phyloP scores from a whole-genome alignment of 306 rosid genomes.

The Vigna trinervia region DNA sequence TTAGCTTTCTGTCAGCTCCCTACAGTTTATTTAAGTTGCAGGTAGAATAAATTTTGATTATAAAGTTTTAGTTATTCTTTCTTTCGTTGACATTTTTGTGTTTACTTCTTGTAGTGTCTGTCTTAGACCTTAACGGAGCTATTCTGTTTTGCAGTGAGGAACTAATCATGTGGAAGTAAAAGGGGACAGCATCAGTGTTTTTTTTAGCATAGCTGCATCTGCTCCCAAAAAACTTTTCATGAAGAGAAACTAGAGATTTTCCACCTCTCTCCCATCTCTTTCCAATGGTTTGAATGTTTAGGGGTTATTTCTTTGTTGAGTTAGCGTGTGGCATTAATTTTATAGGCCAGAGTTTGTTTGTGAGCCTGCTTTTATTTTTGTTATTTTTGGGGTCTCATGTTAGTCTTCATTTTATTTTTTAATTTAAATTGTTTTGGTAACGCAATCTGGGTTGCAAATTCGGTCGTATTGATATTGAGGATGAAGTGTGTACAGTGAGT shows the following conservation, averaged over 20 bases:
- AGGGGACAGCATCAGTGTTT: slow-evolving; percentile 89
- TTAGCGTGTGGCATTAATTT: slow-evolving; percentile 65
- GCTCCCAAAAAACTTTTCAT: slow-evolving; percentile 73
- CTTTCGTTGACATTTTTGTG: slow-evolving; percentile 10
- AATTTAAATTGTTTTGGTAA: slow-evolving; percentile 56
- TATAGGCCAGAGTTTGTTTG: slow-evolving; percentile 66
- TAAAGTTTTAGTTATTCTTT: slow-evolving; percentile 36
- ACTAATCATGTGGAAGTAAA: slow-evolving; percentile 52
- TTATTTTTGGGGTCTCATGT: slow-evolving; percentile 35
- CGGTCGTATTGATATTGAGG: slow-evolving; percentile 69
- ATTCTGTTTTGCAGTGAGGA: slow-evolving; percentile 54
- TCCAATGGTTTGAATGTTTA: slow-evolving; percentile 58
- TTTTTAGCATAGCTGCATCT: slow-evolving; percentile 79
- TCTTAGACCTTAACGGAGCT: slow-evolving; percentile 35
- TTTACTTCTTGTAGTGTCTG: slow-evolving; percentile 32
- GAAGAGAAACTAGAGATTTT: slow-evolving; percentile 47
- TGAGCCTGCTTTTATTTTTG: slow-evolving; percentile 57
- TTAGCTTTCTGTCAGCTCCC: slow-evolving; percentile 53
- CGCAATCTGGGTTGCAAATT: slow-evolving; percentile 68
- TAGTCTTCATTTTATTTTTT: slow-evolving; percentile 43
- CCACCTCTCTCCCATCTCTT: slow-evolving; percentile 39
- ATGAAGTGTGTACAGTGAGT: slow-evolving; percentile 83
- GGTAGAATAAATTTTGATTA: slow-evolving; percentile 55
- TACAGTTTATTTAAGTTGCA: slow-evolving; percentile 56
- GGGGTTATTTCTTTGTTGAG: slow-evolving; percentile 53